Conservation (phyloP, 1,284 basidiomycete species). For the Ceratorhiza oryzae-sativae region DNA sequence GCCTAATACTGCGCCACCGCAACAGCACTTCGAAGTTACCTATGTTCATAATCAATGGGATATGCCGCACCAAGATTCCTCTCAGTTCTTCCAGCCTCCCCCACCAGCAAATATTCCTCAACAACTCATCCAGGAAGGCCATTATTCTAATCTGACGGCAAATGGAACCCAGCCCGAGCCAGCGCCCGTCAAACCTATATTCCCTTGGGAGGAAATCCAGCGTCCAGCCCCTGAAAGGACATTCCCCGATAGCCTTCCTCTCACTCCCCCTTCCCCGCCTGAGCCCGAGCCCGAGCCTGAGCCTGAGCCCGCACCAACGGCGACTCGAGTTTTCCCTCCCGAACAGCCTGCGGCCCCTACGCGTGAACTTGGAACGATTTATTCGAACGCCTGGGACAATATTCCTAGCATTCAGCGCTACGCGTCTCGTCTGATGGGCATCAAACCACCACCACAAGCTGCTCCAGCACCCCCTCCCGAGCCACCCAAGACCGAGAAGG, state of each 20-base stretch:
- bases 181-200: slow-evolving; percentile 77
- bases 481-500: slow-evolving; percentile 22
- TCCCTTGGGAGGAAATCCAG: slow-evolving; percentile 89
- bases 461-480: slow-evolving; percentile 55
- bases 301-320: slow-evolving; percentile 40
- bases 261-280: slow-evolving; percentile 61
- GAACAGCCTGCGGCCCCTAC: slow-evolving; percentile 50
- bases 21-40: slow-evolving; percentile 67
- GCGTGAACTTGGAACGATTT: slow-evolving; percentile 41
- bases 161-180: slow-evolving; percentile 66
- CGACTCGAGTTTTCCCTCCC: slow-evolving; percentile 46
- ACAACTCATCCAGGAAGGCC: slow-evolving; percentile 63
- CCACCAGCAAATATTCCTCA: slow-evolving; percentile 62
- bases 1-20: slow-evolving; percentile 63
- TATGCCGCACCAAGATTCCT: slow-evolving; percentile 50
- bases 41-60: slow-evolving; percentile 79
- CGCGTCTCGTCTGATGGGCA: slow-evolving; percentile 65
- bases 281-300: slow-evolving; percentile 46
- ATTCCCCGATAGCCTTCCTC: slow-evolving; percentile 74
- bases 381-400: slow-evolving; percentile 80
- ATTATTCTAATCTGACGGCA: slow-evolving; percentile 66
- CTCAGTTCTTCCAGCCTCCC: slow-evolving; percentile 64
- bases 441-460: slow-evolving; percentile 52
- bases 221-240: slow-evolving; percentile 71
- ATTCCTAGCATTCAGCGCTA: slow-evolving; percentile 81